Conservation (phyloP, 2,329 filamentous ascomycete species). For the Colletotrichum sp. region DNA sequence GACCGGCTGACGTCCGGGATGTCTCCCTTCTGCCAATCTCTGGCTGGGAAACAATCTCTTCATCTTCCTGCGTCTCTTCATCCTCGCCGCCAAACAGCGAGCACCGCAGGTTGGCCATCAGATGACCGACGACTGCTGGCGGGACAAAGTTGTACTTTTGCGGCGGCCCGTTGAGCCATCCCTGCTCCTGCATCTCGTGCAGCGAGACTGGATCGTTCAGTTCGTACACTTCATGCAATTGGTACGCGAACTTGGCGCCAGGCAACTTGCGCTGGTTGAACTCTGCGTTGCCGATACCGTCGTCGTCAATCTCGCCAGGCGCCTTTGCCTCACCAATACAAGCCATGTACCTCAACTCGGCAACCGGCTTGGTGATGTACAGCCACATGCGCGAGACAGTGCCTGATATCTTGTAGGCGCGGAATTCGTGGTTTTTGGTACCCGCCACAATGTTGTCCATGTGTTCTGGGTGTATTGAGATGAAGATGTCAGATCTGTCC, state of each 20-base stretch:
- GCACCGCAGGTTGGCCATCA: constrained; percentile 62
- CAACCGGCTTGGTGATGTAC: constrained; percentile 52
- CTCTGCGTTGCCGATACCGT: constrained; percentile 55
- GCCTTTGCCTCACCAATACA: constrained; percentile 50
- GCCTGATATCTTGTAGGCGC: constrained; percentile 59
- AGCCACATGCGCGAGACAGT: constrained; percentile 68
- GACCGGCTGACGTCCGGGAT: background rate
- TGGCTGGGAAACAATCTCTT: background rate
- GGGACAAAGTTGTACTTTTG: constrained; percentile 58
- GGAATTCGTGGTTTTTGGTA: constrained; percentile 58
- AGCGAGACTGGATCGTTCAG: constrained; percentile 64
- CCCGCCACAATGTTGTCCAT: constrained; percentile 55
- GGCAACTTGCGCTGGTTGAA: constrained; percentile 47
- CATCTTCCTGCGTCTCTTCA: constrained; percentile 19
- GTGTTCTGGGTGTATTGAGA: constrained; percentile 52
- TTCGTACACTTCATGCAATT: constrained; percentile 63
- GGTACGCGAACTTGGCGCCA: constrained; percentile 53
- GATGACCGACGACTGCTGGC: constrained; percentile 60
- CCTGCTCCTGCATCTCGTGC: constrained; percentile 56
- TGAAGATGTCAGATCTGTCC: constrained; percentile 57
- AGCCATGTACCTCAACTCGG: constrained; percentile 64
- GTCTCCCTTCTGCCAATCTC: background rate
- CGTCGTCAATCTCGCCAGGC: constrained; percentile 52
- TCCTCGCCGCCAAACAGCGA: constrained; percentile 47
- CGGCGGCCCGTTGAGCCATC: constrained; percentile 57